Evolutionary conservation across 257 asterid species (phyloP), one percentile per base, ranked within the genome.

Genomic region (Linderniella brevidens): DNA sequence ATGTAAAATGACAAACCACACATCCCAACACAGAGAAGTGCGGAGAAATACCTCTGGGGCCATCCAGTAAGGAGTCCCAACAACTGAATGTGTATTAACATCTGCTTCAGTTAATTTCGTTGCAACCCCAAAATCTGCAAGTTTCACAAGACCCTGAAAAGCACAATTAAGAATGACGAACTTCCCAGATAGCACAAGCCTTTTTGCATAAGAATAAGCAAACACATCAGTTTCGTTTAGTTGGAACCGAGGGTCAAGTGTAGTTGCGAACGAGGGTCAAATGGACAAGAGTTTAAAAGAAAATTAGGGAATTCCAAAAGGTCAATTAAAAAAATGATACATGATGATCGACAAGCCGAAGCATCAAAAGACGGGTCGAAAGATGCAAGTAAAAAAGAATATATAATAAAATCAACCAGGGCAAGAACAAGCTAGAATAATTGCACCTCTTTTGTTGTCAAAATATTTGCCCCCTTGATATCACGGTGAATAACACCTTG

Each of bases 31-130:
- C 36, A 52, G 35, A 17, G 36, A 52, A 25, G 45, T 11, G 58
- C 16, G 40, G 41, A 40, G 37, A 56, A 52, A 49, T 62, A 85
- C 98, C 96, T 90, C 99, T 62, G 99, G 99, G 59, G 99, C 96
- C 99, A 90, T 90, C 99, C 99, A 90, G 58, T 90, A 90, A 45
- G 99, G 99, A 9, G 99, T 90, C 61, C 99, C 99, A 69, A 80
- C 99, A 66, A 90, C 99, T 49, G 96, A 77, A 68, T 85, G 93
- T 13, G 99, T 79, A 56, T 85, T 90, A 42, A 68, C 82, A 75
- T 85, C 93, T 49, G 94, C 96, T 63, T 85, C 99, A 8, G 86
- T 85, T 48, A 90, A 77, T 65, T 90, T 90, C 41, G 96, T 85
- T 32, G 99, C 99, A 56, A 90, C 99, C 54, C 99, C 99, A 49